Evolutionary conservation across 192 early-diverging fungal genomes (phyloP).

Genomic region (Coemansia sp.): DNA sequence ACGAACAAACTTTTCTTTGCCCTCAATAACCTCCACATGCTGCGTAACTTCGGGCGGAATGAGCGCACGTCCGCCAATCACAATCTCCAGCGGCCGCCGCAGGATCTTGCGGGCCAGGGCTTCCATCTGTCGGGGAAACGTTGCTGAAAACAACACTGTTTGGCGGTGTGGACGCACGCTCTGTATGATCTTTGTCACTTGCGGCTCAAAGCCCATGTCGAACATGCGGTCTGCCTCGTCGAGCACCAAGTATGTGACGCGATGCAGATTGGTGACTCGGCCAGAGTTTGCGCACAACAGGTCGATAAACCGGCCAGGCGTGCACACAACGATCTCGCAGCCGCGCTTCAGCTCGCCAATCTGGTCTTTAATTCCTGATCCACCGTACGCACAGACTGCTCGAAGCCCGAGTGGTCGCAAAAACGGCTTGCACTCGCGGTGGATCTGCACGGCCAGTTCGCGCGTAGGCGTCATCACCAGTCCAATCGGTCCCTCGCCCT

Average conservation of each 20-base stretch:
- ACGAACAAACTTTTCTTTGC: constrained; percentile 76
- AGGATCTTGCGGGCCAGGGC: constrained; percentile 91
- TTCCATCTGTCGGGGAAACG: constrained; percentile 96
- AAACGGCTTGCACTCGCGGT: constrained; percentile 90
- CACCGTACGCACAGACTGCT: constrained; percentile 89
- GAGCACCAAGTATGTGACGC: constrained; percentile 93
- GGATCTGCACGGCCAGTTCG: constrained; percentile 89
- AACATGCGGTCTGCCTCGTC: constrained; percentile 99
- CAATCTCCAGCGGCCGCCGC: constrained; percentile 87
- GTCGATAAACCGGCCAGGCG: constrained; percentile 89
- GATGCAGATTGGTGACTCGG: constrained; percentile 79
- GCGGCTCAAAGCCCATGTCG: constrained; percentile 98
- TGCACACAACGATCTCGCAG: constrained; percentile 90
- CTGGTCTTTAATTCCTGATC: constrained; percentile 82
- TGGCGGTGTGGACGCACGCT: constrained; percentile 86
- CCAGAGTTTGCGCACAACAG: constrained; percentile 84
- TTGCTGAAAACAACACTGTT: constrained; percentile 91
- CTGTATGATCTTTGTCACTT: constrained; percentile 94
- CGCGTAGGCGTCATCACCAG: constrained; percentile 93
- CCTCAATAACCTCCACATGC: constrained; percentile 85
- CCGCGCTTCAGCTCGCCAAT: constrained; percentile 88
- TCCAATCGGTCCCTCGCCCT: constrained; percentile 81
- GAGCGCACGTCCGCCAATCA: constrained; percentile 89
- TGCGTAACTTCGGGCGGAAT: constrained; percentile 87
- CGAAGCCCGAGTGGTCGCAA: constrained; percentile 80